Evolutionary conservation across 805 yeast genomes (phyloP).

Genomic region (Isabelozyma pseudorhagii): DNA sequence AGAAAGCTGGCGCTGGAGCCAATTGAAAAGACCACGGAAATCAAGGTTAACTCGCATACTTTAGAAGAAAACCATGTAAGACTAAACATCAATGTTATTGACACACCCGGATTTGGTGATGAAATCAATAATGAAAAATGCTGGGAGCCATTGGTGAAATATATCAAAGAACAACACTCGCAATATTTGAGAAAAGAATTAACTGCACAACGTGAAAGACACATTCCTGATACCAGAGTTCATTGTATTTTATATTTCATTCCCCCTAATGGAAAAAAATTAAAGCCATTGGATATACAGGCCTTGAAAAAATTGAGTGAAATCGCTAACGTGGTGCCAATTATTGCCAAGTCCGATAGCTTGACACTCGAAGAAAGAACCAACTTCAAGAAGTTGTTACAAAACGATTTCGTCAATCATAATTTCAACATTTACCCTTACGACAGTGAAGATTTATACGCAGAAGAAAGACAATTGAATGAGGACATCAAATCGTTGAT

Average conservation of each 20-base stretch:
- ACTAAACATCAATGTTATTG: slow-evolving; percentile 82
- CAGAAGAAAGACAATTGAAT: slow-evolving; percentile 71
- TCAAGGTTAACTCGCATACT: slow-evolving; percentile 64
- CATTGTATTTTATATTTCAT: slow-evolving; percentile 91
- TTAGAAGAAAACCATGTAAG: slow-evolving; percentile 85
- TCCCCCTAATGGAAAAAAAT: slow-evolving; percentile 85
- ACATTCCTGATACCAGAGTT: slow-evolving; percentile 82
- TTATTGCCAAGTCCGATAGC: slow-evolving; percentile 91
- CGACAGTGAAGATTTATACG: slow-evolving; percentile 65
- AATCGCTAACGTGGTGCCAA: slow-evolving; percentile 90
- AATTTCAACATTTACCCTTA: slow-evolving; percentile 81
- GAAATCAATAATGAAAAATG: slow-evolving; percentile 92
- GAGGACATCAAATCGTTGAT: slow-evolving; percentile 68
- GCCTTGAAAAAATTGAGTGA: slow-evolving; percentile 83
- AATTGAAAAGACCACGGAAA: slow-evolving; percentile 81
- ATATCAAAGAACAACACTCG: slow-evolving; percentile 93
- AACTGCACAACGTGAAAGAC: slow-evolving; percentile 87
- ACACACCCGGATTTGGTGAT: slow-evolving; percentile 98
- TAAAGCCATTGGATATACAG: slow-evolving; percentile 76
- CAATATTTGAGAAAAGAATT: slow-evolving; percentile 88
- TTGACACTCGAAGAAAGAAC: slow-evolving; percentile 83
- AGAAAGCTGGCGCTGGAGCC: slow-evolving; percentile 68
- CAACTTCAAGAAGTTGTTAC: slow-evolving; percentile 70
- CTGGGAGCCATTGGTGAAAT: slow-evolving; percentile 95
- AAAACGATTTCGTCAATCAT: slow-evolving; percentile 70